These are phyloP conservation scores for Erysimum pusillum DNA, from an alignment of 441 rosid species.

Conservation along the genomic window DNA sequence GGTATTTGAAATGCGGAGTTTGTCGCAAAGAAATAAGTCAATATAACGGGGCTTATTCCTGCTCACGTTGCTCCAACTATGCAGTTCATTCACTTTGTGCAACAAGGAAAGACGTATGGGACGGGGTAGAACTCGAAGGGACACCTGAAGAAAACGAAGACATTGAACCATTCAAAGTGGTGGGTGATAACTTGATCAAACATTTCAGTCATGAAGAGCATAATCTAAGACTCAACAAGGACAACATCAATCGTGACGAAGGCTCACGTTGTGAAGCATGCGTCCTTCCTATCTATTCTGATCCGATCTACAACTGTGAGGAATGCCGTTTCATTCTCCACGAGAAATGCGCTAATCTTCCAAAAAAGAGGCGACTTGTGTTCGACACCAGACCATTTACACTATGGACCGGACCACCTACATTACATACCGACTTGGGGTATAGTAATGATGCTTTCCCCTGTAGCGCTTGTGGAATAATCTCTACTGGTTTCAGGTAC, in stretches of 20 bases:
- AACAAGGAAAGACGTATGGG: constrained; percentile 16
- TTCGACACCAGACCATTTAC: not conserved
- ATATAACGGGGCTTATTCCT: constrained; percentile 12
- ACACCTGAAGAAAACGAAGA: constrained; percentile 1
- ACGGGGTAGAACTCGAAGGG: constrained; percentile 5
- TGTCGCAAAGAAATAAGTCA: constrained; percentile 14
- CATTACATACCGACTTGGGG: not conserved
- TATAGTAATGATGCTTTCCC: not conserved
- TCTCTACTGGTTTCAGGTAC: constrained; percentile 37
- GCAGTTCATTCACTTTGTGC: constrained; percentile 33
- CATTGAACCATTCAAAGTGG: not conserved
- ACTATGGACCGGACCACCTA: not conserved
- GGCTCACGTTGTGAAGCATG: constrained; percentile 30
- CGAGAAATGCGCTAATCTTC: constrained; percentile 33
- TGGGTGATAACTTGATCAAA: constrained; percentile 14
- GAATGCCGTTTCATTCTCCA: constrained; percentile 34
- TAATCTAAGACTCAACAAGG: constrained; percentile 6
- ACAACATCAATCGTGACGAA: not conserved
- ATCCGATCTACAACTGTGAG: constrained; percentile 27
- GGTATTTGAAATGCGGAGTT: constrained; percentile 6
- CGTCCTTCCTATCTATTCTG: constrained; percentile 7
- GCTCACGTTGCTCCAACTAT: constrained; percentile 1
- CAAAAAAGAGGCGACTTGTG: not conserved
- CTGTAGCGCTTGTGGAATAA: constrained; percentile 1
- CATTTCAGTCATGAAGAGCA: constrained; percentile 41